Evolutionary conservation across 345 rosid genomes (phyloP).

Genomic region (Murraya paniculata): DNA sequence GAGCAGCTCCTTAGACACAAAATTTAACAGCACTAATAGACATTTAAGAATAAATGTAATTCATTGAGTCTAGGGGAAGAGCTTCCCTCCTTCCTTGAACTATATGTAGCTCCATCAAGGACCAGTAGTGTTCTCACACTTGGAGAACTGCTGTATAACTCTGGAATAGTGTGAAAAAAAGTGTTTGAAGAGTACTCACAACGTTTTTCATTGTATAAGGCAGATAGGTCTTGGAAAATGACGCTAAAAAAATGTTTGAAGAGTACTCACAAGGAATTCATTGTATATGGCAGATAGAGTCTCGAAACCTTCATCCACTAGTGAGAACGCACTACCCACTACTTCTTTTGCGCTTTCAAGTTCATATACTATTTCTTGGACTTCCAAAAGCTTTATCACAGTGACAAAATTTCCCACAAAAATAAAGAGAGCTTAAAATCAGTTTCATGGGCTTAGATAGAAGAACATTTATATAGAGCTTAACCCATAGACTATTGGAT

Average conservation of each 20-base stretch:
- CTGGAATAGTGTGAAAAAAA: not conserved
- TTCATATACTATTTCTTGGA: slow-evolving; percentile 52
- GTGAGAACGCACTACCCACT: slow-evolving; percentile 39
- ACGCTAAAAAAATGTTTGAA: not conserved
- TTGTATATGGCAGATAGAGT: slow-evolving; percentile 39
- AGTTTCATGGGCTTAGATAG: slow-evolving; percentile 7
- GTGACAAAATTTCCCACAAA: slow-evolving; percentile 36
- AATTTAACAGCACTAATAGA: not conserved
- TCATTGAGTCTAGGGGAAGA: not conserved
- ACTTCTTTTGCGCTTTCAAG: slow-evolving; percentile 42
- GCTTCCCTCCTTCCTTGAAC: not conserved
- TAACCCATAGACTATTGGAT: not conserved
- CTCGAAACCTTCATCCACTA: slow-evolving; percentile 62
- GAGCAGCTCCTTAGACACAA: not conserved
- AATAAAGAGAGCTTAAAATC: slow-evolving; percentile 21
- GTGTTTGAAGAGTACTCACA: slow-evolving; percentile 45
- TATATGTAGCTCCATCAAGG: not conserved
- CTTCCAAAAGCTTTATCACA: slow-evolving; percentile 46
- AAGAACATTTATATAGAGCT: not conserved
- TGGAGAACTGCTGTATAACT: not conserved
- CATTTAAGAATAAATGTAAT: not conserved
- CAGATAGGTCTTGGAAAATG: slow-evolving; percentile 45
- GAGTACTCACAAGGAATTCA: slow-evolving; percentile 55
- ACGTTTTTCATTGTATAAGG: slow-evolving; percentile 29
- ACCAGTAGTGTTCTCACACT: not conserved